phyloP scores from a whole-genome alignment of 2,329 filamentous ascomycete genomes.

The Botryosphaeria dothidea region DNA sequence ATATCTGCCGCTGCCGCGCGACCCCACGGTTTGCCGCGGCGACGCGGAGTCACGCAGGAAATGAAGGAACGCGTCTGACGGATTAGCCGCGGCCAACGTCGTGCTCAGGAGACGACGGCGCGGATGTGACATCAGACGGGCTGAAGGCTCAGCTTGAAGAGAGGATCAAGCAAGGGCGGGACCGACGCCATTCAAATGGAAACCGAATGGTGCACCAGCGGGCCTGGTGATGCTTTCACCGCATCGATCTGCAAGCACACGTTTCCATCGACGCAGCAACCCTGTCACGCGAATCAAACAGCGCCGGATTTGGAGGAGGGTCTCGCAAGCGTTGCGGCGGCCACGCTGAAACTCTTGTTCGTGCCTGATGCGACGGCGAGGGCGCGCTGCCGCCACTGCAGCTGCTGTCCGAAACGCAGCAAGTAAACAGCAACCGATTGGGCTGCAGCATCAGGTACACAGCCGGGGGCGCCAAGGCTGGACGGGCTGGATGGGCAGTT shows the following conservation, averaged over 20 bases:
- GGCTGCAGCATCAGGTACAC: background rate
- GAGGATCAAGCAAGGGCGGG: slow-evolving; percentile 17
- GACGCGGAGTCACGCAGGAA: slow-evolving; percentile 4
- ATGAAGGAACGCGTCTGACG: slow-evolving; percentile 17
- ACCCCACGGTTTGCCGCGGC: background rate
- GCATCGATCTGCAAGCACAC: slow-evolving; percentile 20
- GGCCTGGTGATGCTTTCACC: slow-evolving; percentile 18
- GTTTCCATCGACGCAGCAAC: slow-evolving; percentile 16
- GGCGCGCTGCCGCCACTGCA: background rate
- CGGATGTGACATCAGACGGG: slow-evolving; percentile 19
- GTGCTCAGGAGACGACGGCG: slow-evolving; percentile 16
- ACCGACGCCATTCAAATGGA: slow-evolving; percentile 12
- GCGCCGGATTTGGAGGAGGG: background rate
- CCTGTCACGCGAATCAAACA: slow-evolving; percentile 4
- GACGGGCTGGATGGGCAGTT: background rate
- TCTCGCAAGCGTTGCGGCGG: slow-evolving; percentile 5
- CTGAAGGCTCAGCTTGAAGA: slow-evolving; percentile 12
- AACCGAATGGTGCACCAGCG: background rate
- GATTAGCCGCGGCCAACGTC: background rate
- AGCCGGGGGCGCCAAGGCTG: slow-evolving; percentile 4
- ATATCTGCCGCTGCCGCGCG: background rate
- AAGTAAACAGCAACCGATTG: slow-evolving; percentile 9
- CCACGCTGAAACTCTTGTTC: slow-evolving; percentile 8
- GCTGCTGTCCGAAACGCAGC: background rate
- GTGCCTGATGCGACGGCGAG: slow-evolving; percentile 4